Evolutionary conservation across 768 basidiomycete genomes (phyloP).

Genomic region (Agrocybe praecox): DNA sequence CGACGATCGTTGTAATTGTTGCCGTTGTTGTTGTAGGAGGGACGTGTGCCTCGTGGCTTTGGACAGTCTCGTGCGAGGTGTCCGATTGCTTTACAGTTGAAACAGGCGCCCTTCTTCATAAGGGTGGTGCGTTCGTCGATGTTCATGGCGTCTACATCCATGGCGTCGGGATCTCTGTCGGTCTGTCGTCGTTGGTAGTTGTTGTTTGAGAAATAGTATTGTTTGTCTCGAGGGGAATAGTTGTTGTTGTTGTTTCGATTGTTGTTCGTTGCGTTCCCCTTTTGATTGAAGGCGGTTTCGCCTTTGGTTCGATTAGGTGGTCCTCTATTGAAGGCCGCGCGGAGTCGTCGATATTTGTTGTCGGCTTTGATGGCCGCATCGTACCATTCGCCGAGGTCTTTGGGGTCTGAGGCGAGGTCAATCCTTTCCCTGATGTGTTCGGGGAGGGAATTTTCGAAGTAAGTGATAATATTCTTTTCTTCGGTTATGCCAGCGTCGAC

Average conservation of each 20-base stretch:
- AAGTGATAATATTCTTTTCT: neutral
- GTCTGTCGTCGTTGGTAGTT: no score
- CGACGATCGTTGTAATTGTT: no score
- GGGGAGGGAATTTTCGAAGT: neutral
- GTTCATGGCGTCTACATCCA: slow-evolving; percentile 2
- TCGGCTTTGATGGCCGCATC: neutral
- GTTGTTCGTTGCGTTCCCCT: no score
- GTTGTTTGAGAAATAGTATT: no score
- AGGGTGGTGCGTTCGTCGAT: slow-evolving; percentile 1
- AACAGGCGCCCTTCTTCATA: slow-evolving; percentile 7
- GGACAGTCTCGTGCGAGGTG: slow-evolving; percentile 7
- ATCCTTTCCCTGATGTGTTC: neutral
- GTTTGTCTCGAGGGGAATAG: no score
- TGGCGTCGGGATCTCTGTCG: slow-evolving; percentile 5
- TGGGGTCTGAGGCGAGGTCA: neutral
- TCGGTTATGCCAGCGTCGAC: no score
- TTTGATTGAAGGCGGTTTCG: no score
- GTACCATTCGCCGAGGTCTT: neutral
- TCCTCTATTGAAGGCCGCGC: neutral
- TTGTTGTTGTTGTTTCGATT: no score
- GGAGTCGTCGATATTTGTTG: neutral
- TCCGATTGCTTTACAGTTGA: slow-evolving; percentile 1
- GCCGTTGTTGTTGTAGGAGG: no score
- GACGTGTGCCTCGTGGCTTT: neutral
- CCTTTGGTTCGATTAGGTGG: neutral